Conservation (phyloP, 306 rosid genomes). For the Cyamopsis tetragonoloba region DNA sequence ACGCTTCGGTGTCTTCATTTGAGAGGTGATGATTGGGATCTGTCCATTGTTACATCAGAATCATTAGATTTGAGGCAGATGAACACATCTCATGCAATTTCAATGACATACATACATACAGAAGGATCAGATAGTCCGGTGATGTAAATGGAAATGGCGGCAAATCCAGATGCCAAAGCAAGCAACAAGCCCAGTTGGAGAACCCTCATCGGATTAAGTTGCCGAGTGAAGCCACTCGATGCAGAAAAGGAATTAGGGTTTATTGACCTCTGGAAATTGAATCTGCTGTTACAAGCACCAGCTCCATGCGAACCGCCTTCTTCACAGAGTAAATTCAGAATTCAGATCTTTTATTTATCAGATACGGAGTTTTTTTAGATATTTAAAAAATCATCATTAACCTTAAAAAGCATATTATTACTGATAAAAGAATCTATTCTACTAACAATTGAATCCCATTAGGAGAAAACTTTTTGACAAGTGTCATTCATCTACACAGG, state of each 20-base stretch:
- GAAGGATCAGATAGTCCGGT: slow-evolving; percentile 41
- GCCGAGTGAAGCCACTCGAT: background rate
- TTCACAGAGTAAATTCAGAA: no score
- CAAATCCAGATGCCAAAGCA: slow-evolving; percentile 45
- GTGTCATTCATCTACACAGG: no score
- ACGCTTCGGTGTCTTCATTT: slow-evolving; percentile 60
- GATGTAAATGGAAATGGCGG: slow-evolving; percentile 42
- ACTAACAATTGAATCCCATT: no score
- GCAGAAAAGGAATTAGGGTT: background rate
- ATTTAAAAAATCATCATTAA: no score
- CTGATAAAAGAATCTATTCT: no score
- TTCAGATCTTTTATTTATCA: background rate
- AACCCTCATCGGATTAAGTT: slow-evolving; percentile 32
- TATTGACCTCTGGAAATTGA: background rate
- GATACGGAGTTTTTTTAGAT: no score
- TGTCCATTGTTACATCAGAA: slow-evolving; percentile 12
- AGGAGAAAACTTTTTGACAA: no score
- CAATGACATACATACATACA: slow-evolving; percentile 44
- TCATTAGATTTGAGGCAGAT: background rate
- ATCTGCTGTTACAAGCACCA: background rate
- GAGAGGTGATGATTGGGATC: slow-evolving; percentile 50
- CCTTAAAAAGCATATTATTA: no score
- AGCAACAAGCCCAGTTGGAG: slow-evolving; percentile 40
- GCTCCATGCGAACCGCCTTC: background rate
- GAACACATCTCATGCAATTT: background rate